Conservation (phyloP, 306 rosid genomes). For the Trifolium dubium region DNA sequence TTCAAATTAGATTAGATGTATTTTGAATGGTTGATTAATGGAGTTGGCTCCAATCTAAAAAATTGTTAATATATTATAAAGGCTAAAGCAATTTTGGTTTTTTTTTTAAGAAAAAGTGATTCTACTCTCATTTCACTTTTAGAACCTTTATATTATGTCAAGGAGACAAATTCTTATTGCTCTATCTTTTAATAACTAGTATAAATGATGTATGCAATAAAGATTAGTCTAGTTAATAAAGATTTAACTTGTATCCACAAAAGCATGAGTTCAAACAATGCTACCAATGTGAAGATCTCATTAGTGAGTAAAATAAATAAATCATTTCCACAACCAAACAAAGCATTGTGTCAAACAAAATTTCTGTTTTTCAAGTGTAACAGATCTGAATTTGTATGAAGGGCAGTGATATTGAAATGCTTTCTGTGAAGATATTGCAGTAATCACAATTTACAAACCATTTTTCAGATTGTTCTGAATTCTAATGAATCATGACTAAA, state of each 20-base stretch:
- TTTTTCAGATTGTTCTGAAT: neutral
- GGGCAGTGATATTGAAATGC: no score
- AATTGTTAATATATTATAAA: neutral
- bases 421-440: no score
- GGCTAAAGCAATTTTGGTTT: neutral
- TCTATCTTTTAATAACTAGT: neutral
- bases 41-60: neutral
- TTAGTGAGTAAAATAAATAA: neutral
- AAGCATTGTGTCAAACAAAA: neutral
- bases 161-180: neutral
- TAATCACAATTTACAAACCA: neutral
- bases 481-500: neutral
- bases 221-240: neutral
- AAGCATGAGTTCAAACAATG: no score
- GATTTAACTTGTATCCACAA: neutral
- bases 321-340: neutral
- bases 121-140: neutral
- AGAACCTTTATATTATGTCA: neutral
- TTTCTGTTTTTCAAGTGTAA: neutral
- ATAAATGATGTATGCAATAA: neutral
- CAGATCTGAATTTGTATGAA: neutral
- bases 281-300: neutral
- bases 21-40: neutral
- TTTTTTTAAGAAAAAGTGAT: neutral
- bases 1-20: no score